Evolutionary conservation across 805 yeast species (phyloP), one percentile per base, ranked within the genome.

Genomic region (Cyberlindnera saturnus): DNA sequence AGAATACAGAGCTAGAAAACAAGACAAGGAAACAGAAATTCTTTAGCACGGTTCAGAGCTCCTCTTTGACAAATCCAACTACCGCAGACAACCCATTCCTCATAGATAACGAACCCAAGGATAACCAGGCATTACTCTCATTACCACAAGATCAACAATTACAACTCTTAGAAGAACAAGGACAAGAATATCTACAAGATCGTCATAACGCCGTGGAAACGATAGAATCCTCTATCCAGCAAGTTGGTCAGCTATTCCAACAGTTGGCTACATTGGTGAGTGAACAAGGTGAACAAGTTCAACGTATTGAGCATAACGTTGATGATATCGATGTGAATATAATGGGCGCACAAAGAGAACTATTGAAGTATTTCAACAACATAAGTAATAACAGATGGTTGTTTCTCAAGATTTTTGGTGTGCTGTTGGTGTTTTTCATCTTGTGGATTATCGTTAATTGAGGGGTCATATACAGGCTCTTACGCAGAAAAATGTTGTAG

Each of bases 201-300:
- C 75, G 99, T 56, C 82, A 81, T 55, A 63, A 81, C 37, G 99
- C 99, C 0, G 96, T 93, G 40, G 98, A 91, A 60, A 87, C 97
- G 0, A 93, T 93, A 40, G 99, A 93, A 61, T 76, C 88, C n/a
- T 93, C 99, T 0, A 93, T 93, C 48, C 91, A 91, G 58, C 98
- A 93, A 63, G 96, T 93, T 39, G 99, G 99, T 35, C 84, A 86
- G 39, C 72, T 93, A 47, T 93, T 93, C 67, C 91, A 86, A 56
- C 99, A 93, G 64, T 72, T 93, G 55, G 96, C 98, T 5, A 84
- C 95, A 1, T 91, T 93, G 98, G 97, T 93, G 7, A 89, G 86
- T 48, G 98, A 93, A 63, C 99, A 93, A 65, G 91, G 98, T 34
- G 99, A 93, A 56, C 86, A 85, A 14, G 91, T 93, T 44, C 98